These are phyloP conservation scores for Tieghemostelium lacteum DNA, from an alignment of 78 protist species.

Conservation along the genomic window DNA sequence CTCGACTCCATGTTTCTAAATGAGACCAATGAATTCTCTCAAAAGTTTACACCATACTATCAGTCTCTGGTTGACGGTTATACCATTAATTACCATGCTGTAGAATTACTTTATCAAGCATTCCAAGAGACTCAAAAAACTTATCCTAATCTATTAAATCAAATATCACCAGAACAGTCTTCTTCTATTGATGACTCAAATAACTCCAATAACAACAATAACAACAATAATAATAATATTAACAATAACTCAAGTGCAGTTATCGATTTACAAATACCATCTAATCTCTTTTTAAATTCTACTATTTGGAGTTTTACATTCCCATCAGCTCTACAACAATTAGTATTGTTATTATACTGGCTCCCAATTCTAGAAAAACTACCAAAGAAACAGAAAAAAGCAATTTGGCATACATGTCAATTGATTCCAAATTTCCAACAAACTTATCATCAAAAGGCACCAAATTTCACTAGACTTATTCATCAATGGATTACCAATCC, in stretches of 20 bases:
- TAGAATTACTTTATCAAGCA: conserved; percentile 4
- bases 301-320: conserved; percentile 34
- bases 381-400: conserved; percentile 11
- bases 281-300: conserved; percentile 18
- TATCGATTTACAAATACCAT: background rate
- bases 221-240: background rate
- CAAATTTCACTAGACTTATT: conserved; percentile 21
- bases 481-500: conserved; percentile 32
- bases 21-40: background rate
- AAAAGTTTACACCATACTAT: conserved; percentile 7
- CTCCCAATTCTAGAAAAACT: conserved; percentile 22
- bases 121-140: background rate
- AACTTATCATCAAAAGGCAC: background rate
- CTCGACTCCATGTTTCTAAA: background rate
- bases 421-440: conserved; percentile 20
- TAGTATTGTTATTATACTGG: conserved; percentile 11
- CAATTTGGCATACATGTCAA: conserved; percentile 38
- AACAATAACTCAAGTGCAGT: background rate
- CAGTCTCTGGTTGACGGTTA: conserved; percentile 4
- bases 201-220: background rate
- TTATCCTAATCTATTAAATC: conserved; percentile 23
- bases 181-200: background rate
- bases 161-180: conserved; percentile 8
- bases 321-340: conserved; percentile 43
- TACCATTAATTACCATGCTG: background rate